A percentile compares a stretch with the other conserved stretches of the same genome.
Evolutionary conservation across 768 basidiomycete species (phyloP).

Genomic region (Dendrothele bispora): DNA sequence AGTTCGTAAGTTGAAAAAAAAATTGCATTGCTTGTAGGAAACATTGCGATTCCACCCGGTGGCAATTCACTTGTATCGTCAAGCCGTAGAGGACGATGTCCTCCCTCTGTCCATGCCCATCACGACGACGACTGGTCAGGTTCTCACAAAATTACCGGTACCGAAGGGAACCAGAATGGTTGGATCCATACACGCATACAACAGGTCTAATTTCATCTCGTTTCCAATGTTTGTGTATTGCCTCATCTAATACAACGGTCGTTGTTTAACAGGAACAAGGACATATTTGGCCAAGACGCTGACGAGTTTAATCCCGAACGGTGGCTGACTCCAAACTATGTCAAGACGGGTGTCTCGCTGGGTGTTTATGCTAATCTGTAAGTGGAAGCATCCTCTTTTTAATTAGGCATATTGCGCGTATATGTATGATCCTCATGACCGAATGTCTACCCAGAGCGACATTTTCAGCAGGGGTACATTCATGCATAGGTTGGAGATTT

Average conservation of each 20-base stretch:
- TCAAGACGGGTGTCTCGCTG: conserved; percentile 25
- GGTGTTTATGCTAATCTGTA: conserved; percentile 34
- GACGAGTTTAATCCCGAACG: conserved; percentile 39
- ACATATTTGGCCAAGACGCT: conserved; percentile 42
- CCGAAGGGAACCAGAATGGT: conserved; percentile 34
- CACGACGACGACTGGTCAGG: conserved; percentile 29
- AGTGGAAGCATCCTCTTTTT: conserved; percentile 6
- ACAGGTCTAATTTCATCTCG: conserved; percentile 30
- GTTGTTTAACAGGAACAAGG: conserved; percentile 20
- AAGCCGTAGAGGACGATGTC: conserved; percentile 43
- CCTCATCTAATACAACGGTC: conserved; percentile 12
- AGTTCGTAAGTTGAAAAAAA: no score
- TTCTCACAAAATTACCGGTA: conserved; percentile 31
- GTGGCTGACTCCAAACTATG: conserved; percentile 28
- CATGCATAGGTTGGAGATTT: conserved; percentile 29
- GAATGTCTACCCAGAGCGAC: conserved; percentile 13
- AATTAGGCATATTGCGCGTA: no score
- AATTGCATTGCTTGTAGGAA: conserved; percentile 37
- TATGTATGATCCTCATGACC: background rate
- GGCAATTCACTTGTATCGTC: conserved; percentile 31
- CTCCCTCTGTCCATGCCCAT: conserved; percentile 43
- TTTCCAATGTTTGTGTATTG: conserved; percentile 31
- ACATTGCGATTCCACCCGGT: conserved; percentile 45
- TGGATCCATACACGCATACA: conserved; percentile 34
- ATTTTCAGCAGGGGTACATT: conserved; percentile 23